These are phyloP conservation scores for Clarireedia homoeocarpa DNA, from an alignment of 2,329 filamentous ascomycete genomes.

Conservation along the genomic window DNA sequence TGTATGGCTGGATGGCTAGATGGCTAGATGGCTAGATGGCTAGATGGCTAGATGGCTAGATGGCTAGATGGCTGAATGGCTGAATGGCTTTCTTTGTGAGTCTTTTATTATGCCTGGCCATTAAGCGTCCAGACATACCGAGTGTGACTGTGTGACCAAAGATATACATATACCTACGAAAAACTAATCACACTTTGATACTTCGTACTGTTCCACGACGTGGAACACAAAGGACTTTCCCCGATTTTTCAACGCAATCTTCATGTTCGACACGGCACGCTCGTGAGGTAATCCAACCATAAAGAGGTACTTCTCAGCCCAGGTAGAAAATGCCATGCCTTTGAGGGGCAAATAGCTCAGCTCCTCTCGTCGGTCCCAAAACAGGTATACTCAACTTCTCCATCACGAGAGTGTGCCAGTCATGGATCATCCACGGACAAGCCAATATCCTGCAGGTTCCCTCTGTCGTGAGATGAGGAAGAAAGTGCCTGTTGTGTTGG, in stretches of 20 bases:
- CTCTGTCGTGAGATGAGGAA: neutral
- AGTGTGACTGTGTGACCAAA: neutral
- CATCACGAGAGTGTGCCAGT: neutral
- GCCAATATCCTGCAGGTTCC: neutral
- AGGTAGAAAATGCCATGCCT: neutral
- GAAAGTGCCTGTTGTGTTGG: neutral
- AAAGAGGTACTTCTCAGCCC: slow-evolving; percentile 1
- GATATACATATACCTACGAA: neutral
- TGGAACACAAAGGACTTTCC: neutral
- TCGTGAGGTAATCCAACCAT: neutral
- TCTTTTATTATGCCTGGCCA: neutral
- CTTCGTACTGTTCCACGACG: neutral
- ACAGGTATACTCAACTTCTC: neutral
- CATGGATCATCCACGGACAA: no score
- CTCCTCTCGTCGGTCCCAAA: neutral
- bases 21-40: neutral
- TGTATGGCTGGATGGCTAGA: neutral
- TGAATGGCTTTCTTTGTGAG: neutral
- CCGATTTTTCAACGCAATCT: neutral
- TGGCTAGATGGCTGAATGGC: neutral
- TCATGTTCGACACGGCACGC: neutral
- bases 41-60: neutral
- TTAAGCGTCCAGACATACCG: neutral
- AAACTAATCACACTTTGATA: slow-evolving; percentile 1
- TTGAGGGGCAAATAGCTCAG: neutral